Base-by-base conservation (phyloP, 805 yeast species). In the Ogataea chonburiensis region DNA sequence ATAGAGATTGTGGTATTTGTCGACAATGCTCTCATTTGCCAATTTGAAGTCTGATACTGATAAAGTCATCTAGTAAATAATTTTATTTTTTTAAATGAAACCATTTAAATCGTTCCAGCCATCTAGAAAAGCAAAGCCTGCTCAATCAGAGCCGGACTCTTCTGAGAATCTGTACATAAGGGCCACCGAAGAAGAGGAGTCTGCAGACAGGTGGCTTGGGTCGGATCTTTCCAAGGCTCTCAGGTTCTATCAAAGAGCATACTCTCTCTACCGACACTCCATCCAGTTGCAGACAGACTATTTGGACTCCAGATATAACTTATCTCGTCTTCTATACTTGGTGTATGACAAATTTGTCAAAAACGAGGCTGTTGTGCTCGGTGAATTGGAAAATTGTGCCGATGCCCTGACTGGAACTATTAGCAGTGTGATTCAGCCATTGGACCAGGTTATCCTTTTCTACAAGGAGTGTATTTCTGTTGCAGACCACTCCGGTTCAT, bases 141-240 rank as follows among this genome's bases (percentile, higher is more conserved):
- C 28, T 21, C 26, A 18, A 9, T 20, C 31, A 27, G 51, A 48
- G 8, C 71, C 71, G 5, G 55, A 60, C 5, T 68, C 77, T 1
- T 66, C 72, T 0, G 75, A 73, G 20, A 86, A 78, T 4, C 70
- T 50, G 34, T 64, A 79, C n/a, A 77, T 73, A 20, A 61, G 61
- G 33, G 91, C 79, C 1, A 66, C 79, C 1, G 64, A 63, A 8
- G 78, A 75, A 37, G 91, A 82, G 52, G 89, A 82, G 40, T 70
- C 75, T n/a, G 91, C 86, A 0, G 89, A 82, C 50, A 56, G 89
- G 30, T 83, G 88, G 87, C 54, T 76, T 5, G 65, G 75, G 1
- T 76, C 86, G 0, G 89, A 82, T 47, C 53, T 80, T 5, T 61
- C 82, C 8, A 82, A 83, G 46, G 73, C 80, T 0, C 55, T 82